phyloP scores from a whole-genome alignment of 768 basidiomycete genomes.

The Mycena venus region DNA sequence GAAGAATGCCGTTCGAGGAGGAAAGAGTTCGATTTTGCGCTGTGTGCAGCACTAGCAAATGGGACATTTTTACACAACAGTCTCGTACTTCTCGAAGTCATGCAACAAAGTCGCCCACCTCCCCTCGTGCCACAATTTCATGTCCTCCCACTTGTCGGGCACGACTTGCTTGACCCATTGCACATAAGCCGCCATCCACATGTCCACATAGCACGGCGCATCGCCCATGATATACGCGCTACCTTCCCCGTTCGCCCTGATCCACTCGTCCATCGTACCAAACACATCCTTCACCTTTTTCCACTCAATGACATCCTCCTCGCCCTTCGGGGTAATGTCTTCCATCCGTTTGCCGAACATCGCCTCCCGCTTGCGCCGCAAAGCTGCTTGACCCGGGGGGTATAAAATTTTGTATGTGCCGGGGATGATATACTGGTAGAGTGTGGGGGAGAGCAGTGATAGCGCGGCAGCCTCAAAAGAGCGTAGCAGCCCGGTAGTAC shows the following conservation, averaged over 20 bases:
- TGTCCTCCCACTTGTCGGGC: neutral
- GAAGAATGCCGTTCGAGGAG: no score
- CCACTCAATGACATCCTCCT: slow-evolving; percentile 1
- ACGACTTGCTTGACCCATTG: neutral
- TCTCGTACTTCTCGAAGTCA: slow-evolving; percentile 8
- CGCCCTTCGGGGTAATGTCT: slow-evolving; percentile 43
- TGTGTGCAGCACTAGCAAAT: no score
- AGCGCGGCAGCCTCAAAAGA: slow-evolving; percentile 17
- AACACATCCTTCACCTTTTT: neutral
- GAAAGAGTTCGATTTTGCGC: no score
- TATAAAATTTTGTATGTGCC: slow-evolving; percentile 37
- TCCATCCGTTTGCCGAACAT: slow-evolving; percentile 47
- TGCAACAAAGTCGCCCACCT: slow-evolving; percentile 9
- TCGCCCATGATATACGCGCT: neutral
- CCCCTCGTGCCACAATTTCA: slow-evolving; percentile 10
- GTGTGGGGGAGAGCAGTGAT: neutral
- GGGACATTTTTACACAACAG: neutral
- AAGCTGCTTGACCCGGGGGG: slow-evolving; percentile 46
- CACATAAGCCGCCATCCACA: neutral
- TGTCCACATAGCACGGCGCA: neutral
- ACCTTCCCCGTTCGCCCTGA: neutral
- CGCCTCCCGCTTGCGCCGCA: slow-evolving; percentile 44
- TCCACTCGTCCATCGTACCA: slow-evolving; percentile 8
- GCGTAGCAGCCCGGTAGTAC: slow-evolving; percentile 31
- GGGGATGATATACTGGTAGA: slow-evolving; percentile 32